phyloP scores from a whole-genome alignment of 495 filamentous ascomycete species.

The Trypethelium eluteriae region DNA sequence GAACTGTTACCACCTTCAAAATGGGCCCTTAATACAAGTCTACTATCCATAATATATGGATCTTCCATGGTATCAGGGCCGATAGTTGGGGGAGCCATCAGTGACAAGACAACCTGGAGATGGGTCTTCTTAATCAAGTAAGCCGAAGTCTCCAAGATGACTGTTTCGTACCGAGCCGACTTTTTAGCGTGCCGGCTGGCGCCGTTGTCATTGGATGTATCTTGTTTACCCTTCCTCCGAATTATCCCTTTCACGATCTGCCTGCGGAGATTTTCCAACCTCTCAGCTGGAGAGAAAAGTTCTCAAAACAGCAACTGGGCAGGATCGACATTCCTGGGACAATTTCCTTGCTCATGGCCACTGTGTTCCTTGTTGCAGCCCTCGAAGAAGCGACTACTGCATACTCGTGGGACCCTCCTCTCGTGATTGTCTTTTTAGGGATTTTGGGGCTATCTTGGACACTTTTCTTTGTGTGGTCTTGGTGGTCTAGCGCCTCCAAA shows the following conservation, averaged over 20 bases:
- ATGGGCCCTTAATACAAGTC: neutral
- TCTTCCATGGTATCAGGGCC: neutral
- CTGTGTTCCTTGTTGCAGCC: conserved; percentile 14
- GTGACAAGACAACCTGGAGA: conserved; percentile 11
- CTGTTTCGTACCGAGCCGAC: neutral
- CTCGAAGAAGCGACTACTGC: conserved; percentile 18
- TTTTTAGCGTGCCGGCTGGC: conserved; percentile 14
- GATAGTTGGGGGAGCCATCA: conserved; percentile 3
- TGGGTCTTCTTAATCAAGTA: conserved; percentile 16
- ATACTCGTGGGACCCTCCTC: conserved; percentile 19
- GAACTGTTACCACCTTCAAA: neutral
- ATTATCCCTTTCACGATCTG: conserved; percentile 15
- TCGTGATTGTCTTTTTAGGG: conserved; percentile 15
- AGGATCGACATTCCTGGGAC: conserved; percentile 19
- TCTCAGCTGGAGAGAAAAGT: conserved; percentile 4
- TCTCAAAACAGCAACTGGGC: neutral
- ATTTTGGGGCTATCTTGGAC: conserved; percentile 13
- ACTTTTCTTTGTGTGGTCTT: conserved; percentile 12
- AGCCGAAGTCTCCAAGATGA: conserved; percentile 4
- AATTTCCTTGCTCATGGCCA: conserved; percentile 11
- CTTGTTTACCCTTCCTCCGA: conserved; percentile 14
- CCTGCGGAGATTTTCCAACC: neutral
- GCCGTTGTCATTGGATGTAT: conserved; percentile 13
- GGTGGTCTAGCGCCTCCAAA: neutral
- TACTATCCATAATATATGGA: neutral